Conservation (phyloP, 306 rosid species). For the peach (Prunus persica) region DNA sequence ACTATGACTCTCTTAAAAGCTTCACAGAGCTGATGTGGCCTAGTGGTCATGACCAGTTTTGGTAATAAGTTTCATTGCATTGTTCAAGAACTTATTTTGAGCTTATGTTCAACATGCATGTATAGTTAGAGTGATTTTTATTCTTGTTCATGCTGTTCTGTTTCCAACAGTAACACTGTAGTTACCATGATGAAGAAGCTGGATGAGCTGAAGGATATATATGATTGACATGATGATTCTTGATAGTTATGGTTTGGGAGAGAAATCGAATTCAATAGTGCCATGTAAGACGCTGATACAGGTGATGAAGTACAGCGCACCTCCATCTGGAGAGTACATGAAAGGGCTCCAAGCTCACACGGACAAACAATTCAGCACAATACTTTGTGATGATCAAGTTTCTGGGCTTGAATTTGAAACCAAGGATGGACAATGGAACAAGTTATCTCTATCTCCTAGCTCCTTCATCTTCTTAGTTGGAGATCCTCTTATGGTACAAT, state of each 20-base stretch:
- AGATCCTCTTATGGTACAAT: slow-evolving; percentile 21
- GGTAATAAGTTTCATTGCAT: background rate
- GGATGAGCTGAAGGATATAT: background rate
- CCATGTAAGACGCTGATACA: slow-evolving; percentile 2
- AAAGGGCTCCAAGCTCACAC: background rate
- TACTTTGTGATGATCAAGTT: slow-evolving; percentile 21
- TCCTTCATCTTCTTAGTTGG: slow-evolving; percentile 13
- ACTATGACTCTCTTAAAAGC: background rate
- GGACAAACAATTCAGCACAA: slow-evolving; percentile 10
- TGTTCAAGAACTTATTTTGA: too few species aligned
- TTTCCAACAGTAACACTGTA: background rate
- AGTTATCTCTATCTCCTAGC: slow-evolving; percentile 6
- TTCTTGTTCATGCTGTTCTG: background rate
- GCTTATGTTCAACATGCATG: too few species aligned
- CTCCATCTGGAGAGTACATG: slow-evolving; percentile 8
- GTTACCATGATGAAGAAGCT: slow-evolving; percentile 7
- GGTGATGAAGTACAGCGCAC: slow-evolving; percentile 17
- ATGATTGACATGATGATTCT: slow-evolving; percentile 1
- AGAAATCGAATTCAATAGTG: background rate
- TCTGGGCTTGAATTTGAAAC: slow-evolving; percentile 20
- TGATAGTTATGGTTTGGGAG: slow-evolving; percentile 11
- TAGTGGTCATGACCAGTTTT: slow-evolving; percentile 3
- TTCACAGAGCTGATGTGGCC: slow-evolving; percentile 6
- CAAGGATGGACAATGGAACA: slow-evolving; percentile 25
- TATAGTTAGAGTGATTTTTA: too few species aligned